These are phyloP conservation scores for Ilyonectria mors-panacis DNA, from an alignment of 2,329 filamentous ascomycete species.

Conservation along the genomic window DNA sequence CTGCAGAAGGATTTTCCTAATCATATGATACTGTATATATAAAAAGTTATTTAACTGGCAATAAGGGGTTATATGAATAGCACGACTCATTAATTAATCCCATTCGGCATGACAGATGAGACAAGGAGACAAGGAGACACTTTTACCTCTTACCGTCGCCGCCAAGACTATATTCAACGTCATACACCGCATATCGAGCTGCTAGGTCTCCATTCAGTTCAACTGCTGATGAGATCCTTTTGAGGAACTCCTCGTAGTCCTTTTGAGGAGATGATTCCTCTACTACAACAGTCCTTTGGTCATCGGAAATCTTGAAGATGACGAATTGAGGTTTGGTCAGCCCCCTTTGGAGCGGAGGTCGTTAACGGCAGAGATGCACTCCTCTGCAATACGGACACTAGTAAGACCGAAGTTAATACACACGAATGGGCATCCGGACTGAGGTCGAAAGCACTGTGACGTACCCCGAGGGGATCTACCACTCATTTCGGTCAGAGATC, in stretches of 20 bases:
- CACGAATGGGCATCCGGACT: too few relatives aligned
- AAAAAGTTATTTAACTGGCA: too few relatives aligned
- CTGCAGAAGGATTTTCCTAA: too few relatives aligned
- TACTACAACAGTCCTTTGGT: conserved; percentile 31
- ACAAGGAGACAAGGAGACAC: too few relatives aligned
- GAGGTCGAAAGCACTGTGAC: too few relatives aligned
- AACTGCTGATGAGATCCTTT: conserved; percentile 27
- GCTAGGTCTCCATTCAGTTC: conserved; percentile 26
- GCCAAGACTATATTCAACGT: conserved; percentile 39
- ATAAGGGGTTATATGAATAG: too few relatives aligned
- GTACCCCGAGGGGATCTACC: too few relatives aligned
- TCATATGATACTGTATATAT: too few relatives aligned
- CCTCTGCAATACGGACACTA: conserved; percentile 34
- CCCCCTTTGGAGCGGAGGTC: conserved; percentile 27
- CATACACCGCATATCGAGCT: conserved; percentile 38
- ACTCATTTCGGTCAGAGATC: too few relatives aligned
- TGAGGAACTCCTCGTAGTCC: conserved; percentile 36
- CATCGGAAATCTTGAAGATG: conserved; percentile 37
- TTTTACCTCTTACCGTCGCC: conserved; percentile 36
- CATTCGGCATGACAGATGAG: not conserved
- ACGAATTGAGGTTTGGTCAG: conserved; percentile 33
- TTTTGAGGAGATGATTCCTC: conserved; percentile 28
- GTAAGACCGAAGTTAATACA: too few relatives aligned
- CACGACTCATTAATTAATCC: too few relatives aligned
- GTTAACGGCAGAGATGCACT: conserved; percentile 33